Base-by-base conservation (phyloP, 169 alveolate genomes). In the Eimeria praecox region DNA sequence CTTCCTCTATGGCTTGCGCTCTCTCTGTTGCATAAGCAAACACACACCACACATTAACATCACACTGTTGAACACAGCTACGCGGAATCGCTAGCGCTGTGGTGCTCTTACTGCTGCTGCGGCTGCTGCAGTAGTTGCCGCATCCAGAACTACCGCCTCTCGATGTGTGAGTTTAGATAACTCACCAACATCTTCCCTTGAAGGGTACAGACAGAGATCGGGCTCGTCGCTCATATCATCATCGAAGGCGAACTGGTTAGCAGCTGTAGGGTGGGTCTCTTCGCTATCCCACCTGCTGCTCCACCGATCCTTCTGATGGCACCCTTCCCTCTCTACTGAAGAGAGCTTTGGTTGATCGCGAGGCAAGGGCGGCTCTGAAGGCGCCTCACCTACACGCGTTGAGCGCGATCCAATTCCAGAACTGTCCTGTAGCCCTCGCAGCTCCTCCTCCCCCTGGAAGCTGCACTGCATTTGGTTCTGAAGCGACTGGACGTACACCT, bases 151-250 rank as follows among this genome's bases (percentile, higher is more conserved):
- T n/a, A 3, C 18, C 18, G 42, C 38, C 16, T 4, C 46, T 30
- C 12, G 49, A 18, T n/a, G 56, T 4, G 44, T 73, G 52, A 8
- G 2, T 20, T 14, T 20, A 9, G 59, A 38, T 14, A 33, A 49
- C 92, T 59, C 56, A 86, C 92, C 92, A 86, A 86, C 78, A 24
- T 86, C 92, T 27, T 86, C 92, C 22, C 69, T 59, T 5, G 92
- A 54, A 35, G 92, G 92, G 54, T 35, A 62, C 59, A 59, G 44
- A 22, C 92, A 69, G 38, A 86, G 18, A 2, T 38, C 82, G 35
- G 33, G 54, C 0, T 86, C 92, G 62, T 86, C 92, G 92, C 92
- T 33, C 49, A 38, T 59, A 38, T 86, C 92, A n/a, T 86, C 78
- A 30, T 38, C 62, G 33, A 86, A 38, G 69, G 59, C 78, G 6